phyloP scores from a whole-genome alignment of 176 grass and related monocot species.

The Themeda triandra region DNA sequence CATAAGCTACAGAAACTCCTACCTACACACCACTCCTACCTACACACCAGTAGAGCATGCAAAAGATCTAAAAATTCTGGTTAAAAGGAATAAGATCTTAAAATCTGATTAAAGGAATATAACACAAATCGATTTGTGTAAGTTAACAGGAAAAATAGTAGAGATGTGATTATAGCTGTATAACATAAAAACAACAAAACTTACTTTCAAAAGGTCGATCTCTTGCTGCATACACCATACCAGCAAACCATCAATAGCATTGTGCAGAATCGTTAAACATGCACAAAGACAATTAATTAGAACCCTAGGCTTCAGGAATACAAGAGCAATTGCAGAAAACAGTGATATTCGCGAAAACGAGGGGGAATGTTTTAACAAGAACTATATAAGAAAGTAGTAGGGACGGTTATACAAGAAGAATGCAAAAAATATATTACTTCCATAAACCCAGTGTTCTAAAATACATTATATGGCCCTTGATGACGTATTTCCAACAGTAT shows the following conservation, averaged over 20 bases:
- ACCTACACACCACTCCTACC: neutral
- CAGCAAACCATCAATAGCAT: slow-evolving; percentile 28
- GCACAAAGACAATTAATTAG: slow-evolving; percentile 44
- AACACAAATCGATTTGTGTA: neutral
- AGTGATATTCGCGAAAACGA: neutral
- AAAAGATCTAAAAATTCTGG: neutral
- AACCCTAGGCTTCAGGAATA: neutral
- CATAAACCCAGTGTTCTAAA: neutral
- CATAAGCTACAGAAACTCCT: slow-evolving; percentile 3
- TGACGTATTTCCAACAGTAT: neutral
- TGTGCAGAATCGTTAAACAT: slow-evolving; percentile 25
- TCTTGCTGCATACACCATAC: slow-evolving; percentile 79
- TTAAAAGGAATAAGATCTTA: neutral
- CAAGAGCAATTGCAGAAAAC: neutral
- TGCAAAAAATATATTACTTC: neutral
- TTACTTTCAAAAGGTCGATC: slow-evolving; percentile 98
- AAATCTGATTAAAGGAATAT: neutral
- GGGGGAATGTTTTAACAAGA: neutral
- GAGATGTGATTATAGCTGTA: slow-evolving; percentile 4
- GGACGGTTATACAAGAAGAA: slow-evolving; percentile 8
- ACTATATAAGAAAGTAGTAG: neutral
- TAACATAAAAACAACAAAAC: slow-evolving; percentile 9
- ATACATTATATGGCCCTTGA: neutral
- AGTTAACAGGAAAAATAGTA: slow-evolving; percentile 18
- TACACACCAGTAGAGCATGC: neutral